These are phyloP conservation scores for Thelonectria discophora DNA, from an alignment of 2,329 filamentous ascomycete genomes.

Conservation along the genomic window DNA sequence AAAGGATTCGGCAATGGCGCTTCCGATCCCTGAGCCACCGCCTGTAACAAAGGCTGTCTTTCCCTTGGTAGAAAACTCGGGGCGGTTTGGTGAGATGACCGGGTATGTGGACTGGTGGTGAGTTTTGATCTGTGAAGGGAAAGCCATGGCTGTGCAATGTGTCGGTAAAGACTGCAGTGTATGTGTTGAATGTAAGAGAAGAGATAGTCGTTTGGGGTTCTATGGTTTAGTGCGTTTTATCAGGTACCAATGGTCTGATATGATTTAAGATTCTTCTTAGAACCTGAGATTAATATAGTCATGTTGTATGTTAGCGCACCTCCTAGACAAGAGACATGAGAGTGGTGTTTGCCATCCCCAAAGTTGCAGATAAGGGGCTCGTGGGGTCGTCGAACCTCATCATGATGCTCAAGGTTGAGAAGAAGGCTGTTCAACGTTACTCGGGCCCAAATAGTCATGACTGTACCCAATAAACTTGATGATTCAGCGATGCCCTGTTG, in stretches of 20 bases:
- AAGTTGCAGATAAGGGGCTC: no score
- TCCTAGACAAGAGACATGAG: no score
- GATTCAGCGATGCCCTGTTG: neutral
- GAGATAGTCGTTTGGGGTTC: no score
- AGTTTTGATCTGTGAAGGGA: conserved; percentile 17
- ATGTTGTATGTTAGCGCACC: no score
- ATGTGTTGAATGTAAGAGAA: neutral
- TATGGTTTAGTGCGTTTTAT: no score
- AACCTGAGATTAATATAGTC: no score
- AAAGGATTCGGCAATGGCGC: conserved; percentile 68
- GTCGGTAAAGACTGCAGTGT: neutral
- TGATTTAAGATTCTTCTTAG: no score
- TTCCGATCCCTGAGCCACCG: conserved; percentile 69
- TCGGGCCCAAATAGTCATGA: neutral
- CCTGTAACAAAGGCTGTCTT: conserved; percentile 71
- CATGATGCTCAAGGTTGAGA: no score
- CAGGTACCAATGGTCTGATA: no score
- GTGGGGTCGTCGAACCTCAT: no score
- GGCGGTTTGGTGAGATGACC: conserved; percentile 45
- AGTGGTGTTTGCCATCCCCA: no score
- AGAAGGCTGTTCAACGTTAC: neutral
- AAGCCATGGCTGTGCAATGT: conserved; percentile 22
- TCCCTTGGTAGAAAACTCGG: conserved; percentile 49
- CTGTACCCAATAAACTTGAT: neutral
- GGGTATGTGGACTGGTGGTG: conserved; percentile 41